A percentile compares a stretch with the other conserved stretches of the same genome.
phyloP scores from a whole-genome alignment of 164 flowering plant genomes.

The Piper betle region DNA sequence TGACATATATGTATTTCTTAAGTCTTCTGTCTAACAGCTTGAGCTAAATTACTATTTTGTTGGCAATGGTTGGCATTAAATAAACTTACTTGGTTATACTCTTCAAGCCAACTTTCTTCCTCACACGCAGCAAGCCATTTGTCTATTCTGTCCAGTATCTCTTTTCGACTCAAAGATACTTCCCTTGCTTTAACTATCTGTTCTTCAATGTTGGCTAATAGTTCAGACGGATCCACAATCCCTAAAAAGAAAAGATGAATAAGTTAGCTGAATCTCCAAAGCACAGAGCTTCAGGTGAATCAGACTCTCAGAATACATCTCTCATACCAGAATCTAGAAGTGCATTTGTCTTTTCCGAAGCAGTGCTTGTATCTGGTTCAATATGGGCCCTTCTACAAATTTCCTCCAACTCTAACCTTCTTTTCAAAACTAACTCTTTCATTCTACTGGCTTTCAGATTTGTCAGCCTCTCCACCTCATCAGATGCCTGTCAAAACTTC shows the following conservation, averaged over 20 bases:
- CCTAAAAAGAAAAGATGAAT: conserved; percentile 28
- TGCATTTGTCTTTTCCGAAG: conserved; percentile 72
- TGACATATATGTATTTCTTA: no score
- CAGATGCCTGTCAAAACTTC: conserved; percentile 40
- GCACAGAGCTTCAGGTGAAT: not conserved
- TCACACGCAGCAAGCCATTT: conserved; percentile 85
- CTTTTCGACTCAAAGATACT: conserved; percentile 68
- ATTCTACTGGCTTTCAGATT: conserved; percentile 83
- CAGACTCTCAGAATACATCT: not conserved
- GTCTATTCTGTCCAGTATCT: conserved; percentile 76
- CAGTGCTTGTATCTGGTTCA: conserved; percentile 75
- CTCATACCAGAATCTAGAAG: conserved; percentile 79
- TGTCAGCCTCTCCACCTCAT: conserved; percentile 67
- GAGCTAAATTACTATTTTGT: not conserved
- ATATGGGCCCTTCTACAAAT: conserved; percentile 61
- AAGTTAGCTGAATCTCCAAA: not conserved
- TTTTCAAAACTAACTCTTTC: conserved; percentile 87
- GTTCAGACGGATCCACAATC: conserved; percentile 81
- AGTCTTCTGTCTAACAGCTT: no score
- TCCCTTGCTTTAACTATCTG: conserved; percentile 61
- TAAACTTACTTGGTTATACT: conserved; percentile 56
- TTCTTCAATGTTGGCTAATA: conserved; percentile 71
- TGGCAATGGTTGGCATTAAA: not conserved
- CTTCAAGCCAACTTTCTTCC: conserved; percentile 95
- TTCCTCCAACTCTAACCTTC: conserved; percentile 77